Conservation (phyloP, 2,329 filamentous ascomycete genomes). For the Drechslera avenae region DNA sequence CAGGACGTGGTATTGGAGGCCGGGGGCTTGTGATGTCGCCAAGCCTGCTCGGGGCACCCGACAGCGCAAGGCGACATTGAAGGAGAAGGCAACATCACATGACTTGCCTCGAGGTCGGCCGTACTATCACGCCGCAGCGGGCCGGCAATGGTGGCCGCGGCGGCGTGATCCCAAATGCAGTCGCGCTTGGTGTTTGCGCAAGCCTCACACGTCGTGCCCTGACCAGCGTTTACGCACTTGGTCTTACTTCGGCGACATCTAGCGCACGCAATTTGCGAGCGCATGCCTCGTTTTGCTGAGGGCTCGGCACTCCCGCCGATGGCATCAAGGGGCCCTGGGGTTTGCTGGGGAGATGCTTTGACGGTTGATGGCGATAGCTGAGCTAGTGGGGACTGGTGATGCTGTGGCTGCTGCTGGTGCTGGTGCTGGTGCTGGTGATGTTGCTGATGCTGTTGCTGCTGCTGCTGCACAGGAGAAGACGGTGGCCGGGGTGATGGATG, state of each 20-base stretch:
- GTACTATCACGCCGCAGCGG: constrained; percentile 51
- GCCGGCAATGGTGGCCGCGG: constrained; percentile 27
- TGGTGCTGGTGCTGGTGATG: not conserved
- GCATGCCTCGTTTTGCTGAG: constrained; percentile 56
- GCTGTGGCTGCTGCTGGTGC: constrained; percentile 31
- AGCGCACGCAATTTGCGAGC: constrained; percentile 79
- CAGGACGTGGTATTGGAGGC: not conserved
- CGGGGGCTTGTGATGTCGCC: not conserved
- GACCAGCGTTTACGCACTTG: constrained; percentile 81
- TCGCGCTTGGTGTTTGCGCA: constrained; percentile 74
- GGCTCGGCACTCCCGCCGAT: constrained; percentile 27
- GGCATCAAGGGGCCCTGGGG: constrained; percentile 30
- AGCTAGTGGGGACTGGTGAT: constrained; percentile 25
- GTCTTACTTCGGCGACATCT: constrained; percentile 81
- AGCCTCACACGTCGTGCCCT: constrained; percentile 72
- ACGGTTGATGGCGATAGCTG: constrained; percentile 37
- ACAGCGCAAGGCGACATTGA: not conserved
- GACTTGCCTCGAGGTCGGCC: constrained; percentile 31
- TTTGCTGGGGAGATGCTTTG: constrained; percentile 37
- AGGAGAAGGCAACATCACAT: not conserved
- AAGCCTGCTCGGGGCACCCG: too few species aligned
- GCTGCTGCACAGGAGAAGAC: constrained; percentile 26
- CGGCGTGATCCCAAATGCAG: constrained; percentile 70
- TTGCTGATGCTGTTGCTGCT: constrained; percentile 12
- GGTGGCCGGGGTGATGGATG: constrained; percentile 24